Conservation (phyloP, 345 rosid species). For the Tarenaya hassleriana region DNA sequence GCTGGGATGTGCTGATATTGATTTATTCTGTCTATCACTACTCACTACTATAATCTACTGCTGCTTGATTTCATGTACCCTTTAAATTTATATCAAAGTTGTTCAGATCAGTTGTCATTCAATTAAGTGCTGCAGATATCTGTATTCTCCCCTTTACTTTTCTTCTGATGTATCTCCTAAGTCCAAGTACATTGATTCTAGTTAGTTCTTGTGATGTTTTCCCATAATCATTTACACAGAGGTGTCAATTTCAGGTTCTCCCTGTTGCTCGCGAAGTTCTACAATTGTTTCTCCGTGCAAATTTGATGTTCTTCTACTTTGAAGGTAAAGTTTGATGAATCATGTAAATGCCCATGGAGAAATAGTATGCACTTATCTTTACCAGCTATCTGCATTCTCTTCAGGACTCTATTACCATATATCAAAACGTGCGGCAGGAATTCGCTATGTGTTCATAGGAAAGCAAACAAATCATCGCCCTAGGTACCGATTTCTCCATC, state of each 20-base stretch:
- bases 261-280: constrained; percentile 75
- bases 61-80: too few species aligned
- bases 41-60: too few species aligned
- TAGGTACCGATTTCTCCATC: constrained; percentile 40
- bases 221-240: background rate
- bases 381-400: constrained; percentile 8
- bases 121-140: too few species aligned
- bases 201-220: background rate
- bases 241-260: constrained; percentile 44
- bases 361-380: background rate
- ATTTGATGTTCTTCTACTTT: constrained; percentile 94
- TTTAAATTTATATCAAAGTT: too few species aligned
- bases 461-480: constrained; percentile 92
- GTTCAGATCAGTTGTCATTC: too few species aligned
- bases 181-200: too few species aligned
- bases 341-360: background rate
- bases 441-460: constrained; percentile 83
- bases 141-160: too few species aligned
- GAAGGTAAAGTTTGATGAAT: constrained; percentile 53
- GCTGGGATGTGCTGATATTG: too few species aligned
- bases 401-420: constrained; percentile 88
- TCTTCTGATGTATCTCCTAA: too few species aligned
- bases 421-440: constrained; percentile 80
- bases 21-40: too few species aligned
- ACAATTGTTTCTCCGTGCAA: constrained; percentile 76